Evolutionary conservation across 1,139 yeast species (phyloP).

Genomic region (Yamadazyma dushanensis): DNA sequence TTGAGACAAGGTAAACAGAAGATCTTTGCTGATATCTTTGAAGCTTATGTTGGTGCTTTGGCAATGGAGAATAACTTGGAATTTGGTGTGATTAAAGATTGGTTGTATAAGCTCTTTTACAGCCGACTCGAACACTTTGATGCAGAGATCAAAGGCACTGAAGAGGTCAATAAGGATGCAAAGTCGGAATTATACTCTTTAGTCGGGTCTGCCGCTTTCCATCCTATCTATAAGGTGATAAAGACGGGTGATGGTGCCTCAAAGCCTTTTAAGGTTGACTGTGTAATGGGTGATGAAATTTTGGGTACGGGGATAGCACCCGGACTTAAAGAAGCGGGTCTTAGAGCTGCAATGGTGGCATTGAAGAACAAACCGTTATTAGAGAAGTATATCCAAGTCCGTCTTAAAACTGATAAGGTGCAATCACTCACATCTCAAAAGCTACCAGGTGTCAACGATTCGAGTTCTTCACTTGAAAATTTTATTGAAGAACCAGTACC

Average conservation of each 20-base stretch:
- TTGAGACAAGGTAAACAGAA: slow-evolving; percentile 47
- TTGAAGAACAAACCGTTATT: slow-evolving; percentile 57
- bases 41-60: slow-evolving; percentile 88
- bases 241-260: slow-evolving; percentile 54
- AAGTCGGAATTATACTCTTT: slow-evolving; percentile 76
- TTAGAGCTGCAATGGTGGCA: slow-evolving; percentile 71
- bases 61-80: slow-evolving; percentile 56
- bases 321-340: slow-evolving; percentile 65
- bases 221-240: slow-evolving; percentile 63
- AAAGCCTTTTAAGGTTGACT: slow-evolving; percentile 59
- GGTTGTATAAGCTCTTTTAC: slow-evolving; percentile 59
- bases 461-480: too few relatives aligned
- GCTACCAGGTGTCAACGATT: too few relatives aligned
- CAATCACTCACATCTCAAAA: slow-evolving; percentile 22
- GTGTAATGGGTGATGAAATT: slow-evolving; percentile 57
- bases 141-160: slow-evolving; percentile 25
- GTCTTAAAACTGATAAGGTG: slow-evolving; percentile 63
- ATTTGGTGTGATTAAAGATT: slow-evolving; percentile 49
- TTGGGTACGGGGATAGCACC: slow-evolving; percentile 63
- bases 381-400: slow-evolving; percentile 60
- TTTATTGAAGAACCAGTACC: too few relatives aligned
- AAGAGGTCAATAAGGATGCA: slow-evolving; percentile 56
- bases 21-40: slow-evolving; percentile 76
- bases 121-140: slow-evolving; percentile 28
- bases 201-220: slow-evolving; percentile 72